Conservation (phyloP, 2,329 filamentous ascomycete genomes). For the Nemania sp. region DNA sequence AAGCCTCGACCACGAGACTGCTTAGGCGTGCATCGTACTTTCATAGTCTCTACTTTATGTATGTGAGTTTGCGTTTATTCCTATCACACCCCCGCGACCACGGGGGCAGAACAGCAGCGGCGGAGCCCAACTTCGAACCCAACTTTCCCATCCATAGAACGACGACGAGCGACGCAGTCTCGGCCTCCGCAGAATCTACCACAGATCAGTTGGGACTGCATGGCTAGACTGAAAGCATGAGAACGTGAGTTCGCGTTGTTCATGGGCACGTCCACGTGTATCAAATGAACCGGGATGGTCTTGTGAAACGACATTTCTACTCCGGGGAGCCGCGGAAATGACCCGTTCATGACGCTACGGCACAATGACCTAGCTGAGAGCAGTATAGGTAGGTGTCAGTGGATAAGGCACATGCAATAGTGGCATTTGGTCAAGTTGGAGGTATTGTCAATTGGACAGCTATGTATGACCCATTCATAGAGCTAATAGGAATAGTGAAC, state of each 20-base stretch:
- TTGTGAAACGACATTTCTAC: constrained; percentile 8
- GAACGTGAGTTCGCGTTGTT: constrained; percentile 16
- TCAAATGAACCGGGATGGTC: constrained; percentile 13
- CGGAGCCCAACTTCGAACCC: constrained; percentile 25
- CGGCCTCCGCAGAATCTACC: not conserved
- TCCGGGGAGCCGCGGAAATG: constrained; percentile 9
- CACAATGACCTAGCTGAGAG: constrained; percentile 9
- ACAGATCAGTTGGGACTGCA: constrained; percentile 6
- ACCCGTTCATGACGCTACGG: constrained; percentile 15
- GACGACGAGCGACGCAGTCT: constrained; percentile 6
- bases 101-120: constrained; percentile 7
- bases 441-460: not conserved
- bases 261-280: constrained; percentile 17
- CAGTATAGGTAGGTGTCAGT: not conserved
- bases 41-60: too few species aligned
- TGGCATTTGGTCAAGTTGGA: not conserved
- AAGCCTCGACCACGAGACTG: constrained; percentile 24
- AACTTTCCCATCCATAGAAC: constrained; percentile 8
- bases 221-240: constrained; percentile 1
- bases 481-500: constrained; percentile 2
- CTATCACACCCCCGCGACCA: too few species aligned
- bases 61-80: too few species aligned
- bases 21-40: constrained; percentile 17
- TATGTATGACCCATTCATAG: not conserved
- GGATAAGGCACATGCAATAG: constrained; percentile 1